Evolutionary conservation across 2,329 filamentous ascomycete genomes (phyloP).

Genomic region (Trichoderma polysporum): DNA sequence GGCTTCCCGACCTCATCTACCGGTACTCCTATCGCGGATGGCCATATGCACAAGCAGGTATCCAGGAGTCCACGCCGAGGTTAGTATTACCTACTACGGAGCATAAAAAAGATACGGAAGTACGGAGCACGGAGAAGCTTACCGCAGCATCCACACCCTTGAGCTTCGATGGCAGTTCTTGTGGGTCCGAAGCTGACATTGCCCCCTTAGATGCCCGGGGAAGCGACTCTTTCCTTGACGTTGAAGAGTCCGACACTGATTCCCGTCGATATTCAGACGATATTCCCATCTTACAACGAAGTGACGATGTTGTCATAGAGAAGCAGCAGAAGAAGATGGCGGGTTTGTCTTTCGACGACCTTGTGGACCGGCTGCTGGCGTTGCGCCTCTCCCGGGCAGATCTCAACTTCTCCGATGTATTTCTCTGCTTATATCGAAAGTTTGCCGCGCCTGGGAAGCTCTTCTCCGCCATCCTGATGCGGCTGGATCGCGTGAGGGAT

Average conservation of each 20-base stretch:
- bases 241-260: constrained; percentile 70
- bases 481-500: constrained; percentile 69
- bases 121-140: constrained; percentile 1
- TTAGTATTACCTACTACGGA: constrained; percentile 22
- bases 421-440: constrained; percentile 89
- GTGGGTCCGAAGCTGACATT: constrained; percentile 40
- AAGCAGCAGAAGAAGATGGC: constrained; percentile 49
- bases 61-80: constrained; percentile 37
- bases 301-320: constrained; percentile 60
- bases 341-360: constrained; percentile 63
- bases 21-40: constrained; percentile 45
- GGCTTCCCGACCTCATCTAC: constrained; percentile 52
- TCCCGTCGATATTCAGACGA: constrained; percentile 66
- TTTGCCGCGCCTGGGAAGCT: constrained; percentile 82
- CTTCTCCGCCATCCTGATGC: constrained; percentile 73
- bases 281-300: constrained; percentile 64
- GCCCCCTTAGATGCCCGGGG: constrained; percentile 51
- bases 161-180: constrained; percentile 14
- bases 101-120: background rate
- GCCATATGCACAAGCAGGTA: constrained; percentile 30
- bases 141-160: constrained; percentile 9
- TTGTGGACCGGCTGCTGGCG: constrained; percentile 83
- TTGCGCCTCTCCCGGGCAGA: constrained; percentile 84
- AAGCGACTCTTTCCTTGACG: constrained; percentile 60
- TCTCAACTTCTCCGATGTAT: constrained; percentile 82